These are phyloP conservation scores for Xylaria sp. DNA, from an alignment of 495 filamentous ascomycete species.

Conservation along the genomic window DNA sequence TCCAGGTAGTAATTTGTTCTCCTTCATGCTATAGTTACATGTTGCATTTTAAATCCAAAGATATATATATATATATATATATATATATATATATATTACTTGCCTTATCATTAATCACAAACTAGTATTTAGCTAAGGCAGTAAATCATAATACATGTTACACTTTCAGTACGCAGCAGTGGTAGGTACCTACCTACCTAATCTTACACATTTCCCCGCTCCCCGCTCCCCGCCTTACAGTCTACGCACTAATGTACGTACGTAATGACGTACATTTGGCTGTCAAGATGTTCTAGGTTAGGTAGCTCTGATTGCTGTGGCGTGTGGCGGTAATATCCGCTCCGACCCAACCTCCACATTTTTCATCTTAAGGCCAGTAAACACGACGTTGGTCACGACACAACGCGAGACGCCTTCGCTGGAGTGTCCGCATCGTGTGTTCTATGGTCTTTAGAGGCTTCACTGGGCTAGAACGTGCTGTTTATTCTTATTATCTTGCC, in stretches of 20 bases:
- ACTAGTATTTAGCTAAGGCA: too few relatives aligned
- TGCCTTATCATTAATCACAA: too few relatives aligned
- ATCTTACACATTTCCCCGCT: neutral
- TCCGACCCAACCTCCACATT: constrained; percentile 17
- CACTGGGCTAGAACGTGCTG: neutral
- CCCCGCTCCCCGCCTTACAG: neutral
- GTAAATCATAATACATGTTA: too few relatives aligned
- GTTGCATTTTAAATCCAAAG: neutral
- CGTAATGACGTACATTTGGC: neutral
- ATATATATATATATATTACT: too few relatives aligned
- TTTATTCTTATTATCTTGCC: neutral
- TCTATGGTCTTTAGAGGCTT: neutral
- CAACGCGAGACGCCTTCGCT: neutral
- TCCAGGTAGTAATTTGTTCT: neutral
- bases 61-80: too few relatives aligned
- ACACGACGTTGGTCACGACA: neutral
- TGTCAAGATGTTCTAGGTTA: too few relatives aligned
- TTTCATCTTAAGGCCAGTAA: neutral
- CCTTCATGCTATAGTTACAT: neutral
- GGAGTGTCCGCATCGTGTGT: neutral
- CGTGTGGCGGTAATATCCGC: neutral
- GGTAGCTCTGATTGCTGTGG: neutral
- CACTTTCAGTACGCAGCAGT: too few relatives aligned
- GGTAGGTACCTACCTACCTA: too few relatives aligned
- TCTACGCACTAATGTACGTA: neutral